A percentile compares a stretch with the other conserved stretches of the same genome.
Conservation (phyloP, 2,329 filamentous ascomycete genomes). For the Talaromyces sp. region DNA sequence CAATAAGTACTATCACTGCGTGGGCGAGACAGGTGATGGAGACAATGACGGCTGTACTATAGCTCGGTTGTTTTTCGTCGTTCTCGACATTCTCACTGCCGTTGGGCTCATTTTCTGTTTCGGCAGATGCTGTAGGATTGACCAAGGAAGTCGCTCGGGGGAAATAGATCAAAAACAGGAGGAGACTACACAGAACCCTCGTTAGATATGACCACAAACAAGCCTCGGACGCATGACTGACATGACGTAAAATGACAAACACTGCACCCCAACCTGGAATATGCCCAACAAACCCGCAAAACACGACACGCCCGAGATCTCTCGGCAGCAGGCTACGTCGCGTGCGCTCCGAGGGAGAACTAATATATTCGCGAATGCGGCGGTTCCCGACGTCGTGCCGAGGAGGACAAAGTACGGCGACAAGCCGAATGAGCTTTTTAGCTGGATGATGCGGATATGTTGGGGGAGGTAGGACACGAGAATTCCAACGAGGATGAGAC, state of each 20-base stretch:
- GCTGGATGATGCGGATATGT: slow-evolving; percentile 82
- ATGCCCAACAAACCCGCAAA: slow-evolving; percentile 82
- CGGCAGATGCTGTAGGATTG: slow-evolving; percentile 38
- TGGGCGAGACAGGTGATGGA: slow-evolving; percentile 71
- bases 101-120: slow-evolving; percentile 48
- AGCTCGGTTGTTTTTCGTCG: slow-evolving; percentile 43
- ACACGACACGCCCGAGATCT: slow-evolving; percentile 78
- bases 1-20: slow-evolving; percentile 64
- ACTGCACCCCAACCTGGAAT: slow-evolving; percentile 85
- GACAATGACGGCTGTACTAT: slow-evolving; percentile 75
- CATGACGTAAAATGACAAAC: slow-evolving; percentile 90
- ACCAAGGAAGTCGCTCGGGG: slow-evolving; percentile 58
- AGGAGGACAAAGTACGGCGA: slow-evolving; percentile 93
- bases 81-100: not conserved
- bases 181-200: slow-evolving; percentile 57
- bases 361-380: slow-evolving; percentile 87
- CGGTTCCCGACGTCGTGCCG: slow-evolving; percentile 85
- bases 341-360: slow-evolving; percentile 76
- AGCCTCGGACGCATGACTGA: slow-evolving; percentile 37
- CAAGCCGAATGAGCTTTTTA: slow-evolving; percentile 86
- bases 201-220: not conserved
- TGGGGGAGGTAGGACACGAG: slow-evolving; percentile 92
- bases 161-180: slow-evolving; percentile 95
- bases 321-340: slow-evolving; percentile 81
- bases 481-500: slow-evolving; percentile 79